Percentiles rank a stretch among this genome's conserved stretches.
These are phyloP conservation scores for Penicillium sp. DNA, from an alignment of 2,329 filamentous ascomycete genomes.

Conservation along the genomic window DNA sequence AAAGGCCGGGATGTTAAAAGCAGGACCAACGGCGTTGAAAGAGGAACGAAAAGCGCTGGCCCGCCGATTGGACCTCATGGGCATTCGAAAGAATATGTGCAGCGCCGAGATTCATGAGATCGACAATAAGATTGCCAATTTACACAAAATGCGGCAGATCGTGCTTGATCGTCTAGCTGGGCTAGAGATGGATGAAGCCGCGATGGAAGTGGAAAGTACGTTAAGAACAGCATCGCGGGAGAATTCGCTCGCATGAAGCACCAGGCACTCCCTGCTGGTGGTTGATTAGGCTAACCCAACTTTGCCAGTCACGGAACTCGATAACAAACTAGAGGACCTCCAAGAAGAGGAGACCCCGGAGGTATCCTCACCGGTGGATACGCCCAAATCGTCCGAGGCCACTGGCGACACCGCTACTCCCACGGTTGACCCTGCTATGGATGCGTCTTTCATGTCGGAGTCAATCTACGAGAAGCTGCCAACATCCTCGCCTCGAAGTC, in stretches of 20 bases:
- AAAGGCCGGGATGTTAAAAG: conserved; percentile 51
- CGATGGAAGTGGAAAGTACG: conserved; percentile 83
- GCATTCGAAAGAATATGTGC: conserved; percentile 93
- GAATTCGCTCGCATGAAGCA: neutral
- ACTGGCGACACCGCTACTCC: conserved; percentile 45
- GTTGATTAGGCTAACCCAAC: conserved; percentile 1
- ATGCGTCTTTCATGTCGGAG: conserved; percentile 84
- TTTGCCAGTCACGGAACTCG: conserved; percentile 48
- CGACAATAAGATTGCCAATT: conserved; percentile 90
- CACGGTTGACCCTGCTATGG: conserved; percentile 49
- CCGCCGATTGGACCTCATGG: conserved; percentile 84
- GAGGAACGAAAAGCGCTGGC: conserved; percentile 73
- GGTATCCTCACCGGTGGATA: conserved; percentile 28
- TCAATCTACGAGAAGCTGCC: conserved; percentile 94
- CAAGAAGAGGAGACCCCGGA: conserved; percentile 44
- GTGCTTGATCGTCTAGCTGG: conserved; percentile 79
- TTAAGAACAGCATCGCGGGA: conserved; percentile 11
- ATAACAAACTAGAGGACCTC: conserved; percentile 58
- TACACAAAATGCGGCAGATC: conserved; percentile 87
- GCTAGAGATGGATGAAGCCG: conserved; percentile 82
- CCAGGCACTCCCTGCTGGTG: neutral
- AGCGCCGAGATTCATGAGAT: conserved; percentile 94
- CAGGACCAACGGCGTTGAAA: conserved; percentile 66
- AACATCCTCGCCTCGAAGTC: conserved; percentile 52
- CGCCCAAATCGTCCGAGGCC: conserved; percentile 31